Evolutionary conservation across 2,329 filamentous ascomycete species (phyloP), one percentile per base, ranked within the genome.

Genomic region (Zarea fungicola): DNA sequence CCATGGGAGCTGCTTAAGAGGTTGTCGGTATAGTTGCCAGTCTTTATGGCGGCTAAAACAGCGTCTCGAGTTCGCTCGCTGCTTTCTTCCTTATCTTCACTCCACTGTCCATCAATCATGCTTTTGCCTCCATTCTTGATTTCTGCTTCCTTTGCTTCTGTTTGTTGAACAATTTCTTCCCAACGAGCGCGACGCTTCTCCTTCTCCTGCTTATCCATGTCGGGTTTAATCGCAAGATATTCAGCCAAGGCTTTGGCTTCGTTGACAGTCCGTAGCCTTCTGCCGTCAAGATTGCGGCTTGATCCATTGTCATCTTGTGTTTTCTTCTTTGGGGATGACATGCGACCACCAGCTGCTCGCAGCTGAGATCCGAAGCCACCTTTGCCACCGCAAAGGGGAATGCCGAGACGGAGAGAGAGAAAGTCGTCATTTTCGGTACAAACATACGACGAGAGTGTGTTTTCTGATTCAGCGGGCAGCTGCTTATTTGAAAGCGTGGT

Each of bases 361-460:
- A 99, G 83, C 67, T 99, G 95, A 2, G 92, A 97, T 47, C 93
- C 93, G 65, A 99, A 99, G 61, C 93, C 93, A 67, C 93, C 93
- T 65, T 99, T 99, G 64, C 95, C 95, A 72, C 95, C 93, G 58
- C 85, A 87, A 32, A 96, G 72, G 6, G 87, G 86, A 2, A 85
- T 75, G 6, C 83, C 85, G 25, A 99, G 81, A 47, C 90, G 88
- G 4, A 99, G 78, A 0, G 90, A 85, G 14, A 99, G 76, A 56
- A 97, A 84, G 28, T 82, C 81, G 72, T 86, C 81, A 46, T 78
- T 54, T 5, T 61, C 57, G 28, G 65, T 62, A 4, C 76, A 71
- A 31, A 93, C 75, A 18, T 90, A 77, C 11, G 76, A 74, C 10
- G 80, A 78, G 23, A 95, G 71, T 3, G 78, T 73, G 0, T 69